A percentile compares a stretch with the other conserved stretches of the same genome.
Conservation (phyloP, 1,284 basidiomycete species). For the Chiua sp. region DNA sequence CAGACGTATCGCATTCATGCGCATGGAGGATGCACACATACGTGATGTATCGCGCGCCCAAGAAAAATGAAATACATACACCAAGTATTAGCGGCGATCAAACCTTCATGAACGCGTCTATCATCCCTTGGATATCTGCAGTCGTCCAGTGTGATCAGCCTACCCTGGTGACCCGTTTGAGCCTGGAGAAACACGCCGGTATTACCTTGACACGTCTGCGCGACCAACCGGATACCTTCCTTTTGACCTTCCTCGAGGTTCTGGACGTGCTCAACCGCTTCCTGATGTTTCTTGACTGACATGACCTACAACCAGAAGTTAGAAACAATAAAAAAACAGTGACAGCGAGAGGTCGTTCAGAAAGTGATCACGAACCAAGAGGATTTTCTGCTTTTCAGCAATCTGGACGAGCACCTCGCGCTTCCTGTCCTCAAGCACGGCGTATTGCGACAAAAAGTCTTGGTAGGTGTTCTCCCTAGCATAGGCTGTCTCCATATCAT, state of each 20-base stretch:
- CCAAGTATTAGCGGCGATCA: conserved; percentile 8
- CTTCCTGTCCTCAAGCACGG: conserved; percentile 31
- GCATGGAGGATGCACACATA: neutral
- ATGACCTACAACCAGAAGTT: conserved; percentile 18
- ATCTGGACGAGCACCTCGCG: conserved; percentile 36
- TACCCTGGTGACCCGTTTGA: too few species aligned
- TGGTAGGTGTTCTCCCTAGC: conserved; percentile 31
- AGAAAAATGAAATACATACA: neutral
- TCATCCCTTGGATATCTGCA: conserved; percentile 24
- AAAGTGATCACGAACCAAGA: conserved; percentile 26
- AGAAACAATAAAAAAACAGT: too few species aligned
- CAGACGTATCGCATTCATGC: neutral
- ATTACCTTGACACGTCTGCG: conserved; percentile 30
- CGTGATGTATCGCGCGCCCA: neutral
- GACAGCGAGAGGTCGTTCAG: neutral
- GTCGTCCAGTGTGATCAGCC: neutral
- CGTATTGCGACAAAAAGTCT: conserved; percentile 32
- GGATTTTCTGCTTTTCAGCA: conserved; percentile 26
- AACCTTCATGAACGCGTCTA: conserved; percentile 29
- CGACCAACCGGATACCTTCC: conserved; percentile 27
- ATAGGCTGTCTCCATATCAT: neutral
- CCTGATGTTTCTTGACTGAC: conserved; percentile 35
- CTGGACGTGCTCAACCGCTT: conserved; percentile 22
- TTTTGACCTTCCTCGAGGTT: conserved; percentile 32
- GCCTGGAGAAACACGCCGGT: neutral